A percentile compares a stretch with the other conserved stretches of the same genome.
phyloP scores from a whole-genome alignment of 345 rosid species.

The Lepidium aucheri region DNA sequence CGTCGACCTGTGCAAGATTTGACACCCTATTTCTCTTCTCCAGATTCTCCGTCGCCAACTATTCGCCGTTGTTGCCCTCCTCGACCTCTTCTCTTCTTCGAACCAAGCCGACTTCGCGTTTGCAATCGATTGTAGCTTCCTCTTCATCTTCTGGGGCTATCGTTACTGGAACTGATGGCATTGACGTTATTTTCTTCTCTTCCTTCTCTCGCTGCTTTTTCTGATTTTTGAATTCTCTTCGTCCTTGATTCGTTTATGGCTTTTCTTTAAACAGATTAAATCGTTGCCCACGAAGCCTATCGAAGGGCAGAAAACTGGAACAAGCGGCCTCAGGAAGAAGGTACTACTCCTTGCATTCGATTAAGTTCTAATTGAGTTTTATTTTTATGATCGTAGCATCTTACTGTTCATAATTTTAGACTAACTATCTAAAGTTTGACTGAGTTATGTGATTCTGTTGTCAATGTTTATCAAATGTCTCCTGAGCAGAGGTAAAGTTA shows the following conservation, averaged over 20 bases:
- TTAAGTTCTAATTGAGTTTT: background rate
- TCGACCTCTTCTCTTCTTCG: slow-evolving; percentile 18
- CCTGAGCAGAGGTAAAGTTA: background rate
- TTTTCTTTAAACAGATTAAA: slow-evolving; percentile 30
- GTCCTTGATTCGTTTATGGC: background rate
- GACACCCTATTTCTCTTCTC: slow-evolving; percentile 26
- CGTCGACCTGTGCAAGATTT: slow-evolving; percentile 32
- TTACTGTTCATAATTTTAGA: background rate
- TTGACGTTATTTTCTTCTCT: slow-evolving; percentile 37
- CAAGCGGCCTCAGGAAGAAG: slow-evolving; percentile 83
- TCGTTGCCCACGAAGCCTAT: slow-evolving; percentile 72
- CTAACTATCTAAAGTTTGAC: background rate
- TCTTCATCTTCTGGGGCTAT: slow-evolving; percentile 47
- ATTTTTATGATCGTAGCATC: background rate
- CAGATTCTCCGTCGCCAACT: slow-evolving; percentile 11
- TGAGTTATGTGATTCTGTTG: background rate
- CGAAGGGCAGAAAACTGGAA: slow-evolving; percentile 81
- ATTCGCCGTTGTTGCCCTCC: slow-evolving; percentile 2
- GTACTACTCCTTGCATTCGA: slow-evolving; percentile 14
- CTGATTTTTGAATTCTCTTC: background rate
- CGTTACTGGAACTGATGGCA: slow-evolving; percentile 60
- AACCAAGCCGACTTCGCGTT: slow-evolving; percentile 6
- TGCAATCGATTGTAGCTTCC: slow-evolving; percentile 32
- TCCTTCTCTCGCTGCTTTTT: background rate
- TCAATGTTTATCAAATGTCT: background rate